These are phyloP conservation scores for Poa pratensis DNA, from an alignment of 176 grass and related monocot genomes.

Conservation along the genomic window DNA sequence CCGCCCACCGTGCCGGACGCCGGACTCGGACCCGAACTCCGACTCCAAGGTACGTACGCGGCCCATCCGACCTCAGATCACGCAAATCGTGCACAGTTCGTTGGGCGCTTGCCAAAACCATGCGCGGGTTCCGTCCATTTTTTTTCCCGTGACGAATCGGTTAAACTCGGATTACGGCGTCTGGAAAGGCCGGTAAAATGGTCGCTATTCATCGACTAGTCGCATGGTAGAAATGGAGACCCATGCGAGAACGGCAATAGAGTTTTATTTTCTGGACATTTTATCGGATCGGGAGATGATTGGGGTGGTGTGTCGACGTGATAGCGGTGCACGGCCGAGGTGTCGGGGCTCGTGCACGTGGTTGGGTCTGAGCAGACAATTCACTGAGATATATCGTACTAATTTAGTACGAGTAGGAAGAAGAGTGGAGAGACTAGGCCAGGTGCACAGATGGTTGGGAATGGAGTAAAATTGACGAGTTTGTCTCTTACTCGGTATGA, in stretches of 20 bases:
- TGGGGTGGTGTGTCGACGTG: constrained; percentile 28
- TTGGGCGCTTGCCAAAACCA: neutral
- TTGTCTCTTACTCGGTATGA: constrained; percentile 14
- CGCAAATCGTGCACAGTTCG: neutral
- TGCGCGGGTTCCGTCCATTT: neutral
- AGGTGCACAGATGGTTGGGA: neutral
- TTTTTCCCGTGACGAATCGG: neutral
- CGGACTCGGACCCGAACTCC: constrained; percentile 21
- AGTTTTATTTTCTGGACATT: neutral
- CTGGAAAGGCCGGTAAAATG: no score
- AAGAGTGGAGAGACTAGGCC: neutral
- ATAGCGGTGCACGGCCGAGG: constrained; percentile 18
- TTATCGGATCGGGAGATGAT: constrained; percentile 27
- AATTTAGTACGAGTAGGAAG: neutral
- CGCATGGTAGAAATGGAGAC: neutral
- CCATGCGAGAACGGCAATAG: neutral
- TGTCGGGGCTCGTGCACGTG: constrained; percentile 37
- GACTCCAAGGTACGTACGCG: constrained; percentile 10
- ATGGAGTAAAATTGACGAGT: constrained; percentile 9
- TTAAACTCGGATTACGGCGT: neutral
- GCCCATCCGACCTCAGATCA: neutral
- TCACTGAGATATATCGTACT: neutral
- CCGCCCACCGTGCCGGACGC: constrained; percentile 37
- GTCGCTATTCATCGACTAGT: neutral
- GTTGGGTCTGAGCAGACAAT: constrained; percentile 30